Conservation (phyloP, 805 yeast genomes). For the Saccharomycopsis guyanensis region DNA sequence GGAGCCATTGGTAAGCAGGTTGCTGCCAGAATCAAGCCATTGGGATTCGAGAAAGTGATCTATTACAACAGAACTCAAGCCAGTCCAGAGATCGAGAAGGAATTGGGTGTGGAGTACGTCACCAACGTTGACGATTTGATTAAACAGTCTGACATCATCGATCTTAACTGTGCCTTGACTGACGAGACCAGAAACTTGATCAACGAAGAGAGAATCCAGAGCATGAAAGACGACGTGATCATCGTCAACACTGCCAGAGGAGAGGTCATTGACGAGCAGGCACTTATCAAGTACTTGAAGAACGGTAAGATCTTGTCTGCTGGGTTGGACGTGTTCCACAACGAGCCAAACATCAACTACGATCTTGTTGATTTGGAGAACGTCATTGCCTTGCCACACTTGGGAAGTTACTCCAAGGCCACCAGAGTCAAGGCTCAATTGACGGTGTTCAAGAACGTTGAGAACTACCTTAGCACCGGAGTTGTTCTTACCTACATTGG, state of each 20-base stretch:
- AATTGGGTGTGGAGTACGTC: constrained; percentile 29
- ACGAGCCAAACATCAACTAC: constrained; percentile 60
- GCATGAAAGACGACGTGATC: constrained; percentile 75
- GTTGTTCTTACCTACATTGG: constrained; percentile 71
- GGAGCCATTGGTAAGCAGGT: constrained; percentile 41
- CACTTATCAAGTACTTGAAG: constrained; percentile 47
- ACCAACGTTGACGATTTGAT: constrained; percentile 25
- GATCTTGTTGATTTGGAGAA: constrained; percentile 57
- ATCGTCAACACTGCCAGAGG: constrained; percentile 85
- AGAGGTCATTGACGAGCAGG: constrained; percentile 63
- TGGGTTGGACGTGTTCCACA: constrained; percentile 71
- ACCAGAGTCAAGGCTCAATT: constrained; percentile 60
- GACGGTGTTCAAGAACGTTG: constrained; percentile 72
- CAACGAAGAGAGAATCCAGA: constrained; percentile 42
- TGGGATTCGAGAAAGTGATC: constrained; percentile 37
- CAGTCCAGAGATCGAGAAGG: constrained; percentile 27
- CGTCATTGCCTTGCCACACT: constrained; percentile 79
- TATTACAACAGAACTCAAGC: constrained; percentile 35
- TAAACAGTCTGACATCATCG: constrained; percentile 28
- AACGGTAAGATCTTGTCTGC: constrained; percentile 58
- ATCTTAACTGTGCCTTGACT: constrained; percentile 34
- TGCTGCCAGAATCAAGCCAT: constrained; percentile 34
- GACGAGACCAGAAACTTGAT: constrained; percentile 33
- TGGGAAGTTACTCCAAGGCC: constrained; percentile 77
- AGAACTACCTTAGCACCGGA: constrained; percentile 51